Conservation (phyloP, 495 filamentous ascomycete species). For the Lichina pygmaea region DNA sequence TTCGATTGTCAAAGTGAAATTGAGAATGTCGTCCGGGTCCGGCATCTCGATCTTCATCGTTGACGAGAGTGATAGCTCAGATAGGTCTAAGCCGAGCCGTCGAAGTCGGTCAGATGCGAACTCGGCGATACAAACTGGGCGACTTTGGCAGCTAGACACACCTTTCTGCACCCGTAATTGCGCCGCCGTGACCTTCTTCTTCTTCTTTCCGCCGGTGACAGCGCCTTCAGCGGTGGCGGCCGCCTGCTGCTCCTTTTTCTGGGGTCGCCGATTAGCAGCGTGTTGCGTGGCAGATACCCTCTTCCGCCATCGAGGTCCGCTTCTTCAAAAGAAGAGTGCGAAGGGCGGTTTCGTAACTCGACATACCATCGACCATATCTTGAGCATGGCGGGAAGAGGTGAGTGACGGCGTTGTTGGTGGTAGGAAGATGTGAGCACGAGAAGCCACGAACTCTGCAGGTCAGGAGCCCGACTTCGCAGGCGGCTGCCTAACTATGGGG, state of each 20-base stretch:
- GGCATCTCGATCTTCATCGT: constrained; percentile 89
- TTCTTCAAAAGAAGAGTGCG: background rate
- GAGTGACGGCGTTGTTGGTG: too few relatives aligned
- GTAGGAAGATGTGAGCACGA: too few relatives aligned
- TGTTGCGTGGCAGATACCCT: background rate
- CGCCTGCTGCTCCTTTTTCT: constrained; percentile 91
- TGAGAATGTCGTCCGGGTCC: constrained; percentile 87
- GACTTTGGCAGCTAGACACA: constrained; percentile 9
- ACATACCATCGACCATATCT: constrained; percentile 97
- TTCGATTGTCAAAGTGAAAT: constrained; percentile 79
- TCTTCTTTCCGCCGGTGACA: constrained; percentile 36
- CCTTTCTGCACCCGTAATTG: constrained; percentile 93
- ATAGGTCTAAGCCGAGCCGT: constrained; percentile 36
- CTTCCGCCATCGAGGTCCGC: background rate
- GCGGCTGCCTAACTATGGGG: too few relatives aligned
- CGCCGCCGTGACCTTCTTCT: constrained; percentile 94
- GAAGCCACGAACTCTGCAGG: too few relatives aligned
- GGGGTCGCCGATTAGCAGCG: background rate
- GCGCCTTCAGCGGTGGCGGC: constrained; percentile 59
- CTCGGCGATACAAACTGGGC: too few relatives aligned
- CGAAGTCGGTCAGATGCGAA: background rate
- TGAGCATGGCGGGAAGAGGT: constrained; percentile 51
- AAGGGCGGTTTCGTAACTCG: background rate
- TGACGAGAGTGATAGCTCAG: constrained; percentile 63
- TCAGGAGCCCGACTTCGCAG: too few relatives aligned